These are phyloP conservation scores for Kodamaea neixiangensis DNA, from an alignment of 805 yeast species.

Conservation along the genomic window DNA sequence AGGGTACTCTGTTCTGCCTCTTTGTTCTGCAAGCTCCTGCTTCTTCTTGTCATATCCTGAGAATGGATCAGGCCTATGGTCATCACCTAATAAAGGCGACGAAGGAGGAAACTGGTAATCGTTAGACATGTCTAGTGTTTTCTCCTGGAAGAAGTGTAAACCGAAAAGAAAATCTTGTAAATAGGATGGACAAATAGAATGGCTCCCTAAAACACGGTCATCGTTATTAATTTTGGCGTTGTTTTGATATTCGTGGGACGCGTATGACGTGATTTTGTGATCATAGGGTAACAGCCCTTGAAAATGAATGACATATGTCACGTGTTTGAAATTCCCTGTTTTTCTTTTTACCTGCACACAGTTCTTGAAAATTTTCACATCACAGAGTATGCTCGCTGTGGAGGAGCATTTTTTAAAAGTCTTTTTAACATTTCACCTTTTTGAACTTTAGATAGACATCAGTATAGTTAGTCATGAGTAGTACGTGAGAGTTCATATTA, in stretches of 20 bases:
- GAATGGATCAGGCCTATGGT: slow-evolving; percentile 18
- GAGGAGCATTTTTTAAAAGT: slow-evolving; percentile 11
- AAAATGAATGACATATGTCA: not conserved
- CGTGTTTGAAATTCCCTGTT: not conserved
- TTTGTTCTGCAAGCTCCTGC: not conserved
- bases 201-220: not conserved
- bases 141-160: not conserved
- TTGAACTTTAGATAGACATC: slow-evolving; percentile 17
- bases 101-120: slow-evolving; percentile 52
- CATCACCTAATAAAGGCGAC: slow-evolving; percentile 44
- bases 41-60: slow-evolving; percentile 9
- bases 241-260: not conserved
- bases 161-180: slow-evolving; percentile 1
- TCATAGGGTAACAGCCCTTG: slow-evolving; percentile 5
- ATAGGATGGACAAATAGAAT: not conserved
- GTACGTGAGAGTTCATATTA: slow-evolving; percentile 51
- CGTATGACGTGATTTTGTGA: not conserved
- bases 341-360: not conserved
- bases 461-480: slow-evolving; percentile 64
- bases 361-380: slow-evolving; percentile 17
- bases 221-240: slow-evolving; percentile 3
- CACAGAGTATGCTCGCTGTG: slow-evolving; percentile 5
- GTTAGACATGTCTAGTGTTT: not conserved
- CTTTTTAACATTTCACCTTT: slow-evolving; percentile 18
- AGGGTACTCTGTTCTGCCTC: slow-evolving; percentile 48